A percentile compares a stretch with the other conserved stretches of the same genome.
Conservation (phyloP, 78 protist genomes). For the Dictyostelium firmibasis region DNA sequence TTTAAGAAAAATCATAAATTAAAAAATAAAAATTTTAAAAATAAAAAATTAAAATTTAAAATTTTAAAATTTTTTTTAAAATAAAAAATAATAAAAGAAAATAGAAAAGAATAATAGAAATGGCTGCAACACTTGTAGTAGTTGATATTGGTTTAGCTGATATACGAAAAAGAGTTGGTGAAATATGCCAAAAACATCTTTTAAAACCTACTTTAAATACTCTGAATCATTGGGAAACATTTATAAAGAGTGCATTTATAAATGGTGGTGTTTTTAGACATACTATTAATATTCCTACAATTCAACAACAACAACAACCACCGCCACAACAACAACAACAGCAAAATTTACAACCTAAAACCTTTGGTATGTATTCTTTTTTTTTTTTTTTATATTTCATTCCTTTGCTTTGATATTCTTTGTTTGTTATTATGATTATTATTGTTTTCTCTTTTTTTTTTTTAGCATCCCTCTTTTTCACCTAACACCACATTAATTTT, state of each 20-base stretch:
- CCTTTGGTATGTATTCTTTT: not conserved
- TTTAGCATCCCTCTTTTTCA: not conserved
- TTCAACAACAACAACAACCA: not conserved
- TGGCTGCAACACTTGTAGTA: not conserved
- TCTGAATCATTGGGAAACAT: constrained; percentile 10
- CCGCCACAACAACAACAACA: not conserved
- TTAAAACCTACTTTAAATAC: constrained; percentile 4
- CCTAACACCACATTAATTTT: not conserved
- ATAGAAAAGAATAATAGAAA: not conserved
- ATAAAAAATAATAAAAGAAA: not conserved
- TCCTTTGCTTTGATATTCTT: no score
- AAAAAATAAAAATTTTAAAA: not conserved
- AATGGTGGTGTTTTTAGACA: constrained; percentile 50
- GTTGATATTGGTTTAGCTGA: not conserved
- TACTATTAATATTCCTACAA: not conserved
- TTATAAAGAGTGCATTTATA: constrained; percentile 20
- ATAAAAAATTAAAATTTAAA: not conserved
- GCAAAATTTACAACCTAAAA: not conserved
- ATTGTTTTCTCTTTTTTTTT: not conserved
- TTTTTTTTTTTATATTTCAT: no score
- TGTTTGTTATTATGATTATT: no score
- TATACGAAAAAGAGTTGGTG: not conserved
- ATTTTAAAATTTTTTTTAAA: not conserved
- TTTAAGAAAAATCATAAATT: not conserved
- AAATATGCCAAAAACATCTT: not conserved